Conservation (phyloP, 2,329 filamentous ascomycete species). For the Hypoxylon sp. region DNA sequence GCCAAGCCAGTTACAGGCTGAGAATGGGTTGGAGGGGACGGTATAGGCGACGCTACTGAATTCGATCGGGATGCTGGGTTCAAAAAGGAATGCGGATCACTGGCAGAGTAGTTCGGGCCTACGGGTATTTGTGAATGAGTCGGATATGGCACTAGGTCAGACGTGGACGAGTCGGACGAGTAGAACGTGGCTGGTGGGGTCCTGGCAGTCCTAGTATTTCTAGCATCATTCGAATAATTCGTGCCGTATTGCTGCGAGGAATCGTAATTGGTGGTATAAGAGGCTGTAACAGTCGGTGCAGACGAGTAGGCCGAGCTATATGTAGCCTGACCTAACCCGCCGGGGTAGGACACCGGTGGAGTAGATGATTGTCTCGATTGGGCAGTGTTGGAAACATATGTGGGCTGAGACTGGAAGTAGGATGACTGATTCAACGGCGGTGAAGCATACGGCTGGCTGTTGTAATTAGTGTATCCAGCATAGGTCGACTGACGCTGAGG, state of each 20-base stretch:
- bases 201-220: conserved; percentile 51
- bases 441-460: conserved; percentile 53
- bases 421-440: conserved; percentile 51
- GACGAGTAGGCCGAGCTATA: conserved; percentile 57
- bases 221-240: conserved; percentile 58
- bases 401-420: conserved; percentile 52
- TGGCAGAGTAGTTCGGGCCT: conserved; percentile 64
- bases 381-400: conserved; percentile 47
- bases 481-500: conserved; percentile 68
- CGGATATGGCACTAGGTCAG: conserved; percentile 66
- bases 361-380: conserved; percentile 53
- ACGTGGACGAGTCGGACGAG: conserved; percentile 48
- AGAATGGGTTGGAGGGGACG: conserved; percentile 61
- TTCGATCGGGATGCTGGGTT: conserved; percentile 63
- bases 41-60: conserved; percentile 64
- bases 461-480: conserved; percentile 64
- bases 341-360: conserved; percentile 52
- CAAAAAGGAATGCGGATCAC: conserved; percentile 63
- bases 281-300: conserved; percentile 39
- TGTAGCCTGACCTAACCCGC: conserved; percentile 60
- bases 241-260: conserved; percentile 54
- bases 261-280: conserved; percentile 50
- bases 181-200: conserved; percentile 58
- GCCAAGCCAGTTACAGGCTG: conserved; percentile 64
- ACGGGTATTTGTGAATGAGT: conserved; percentile 67